Percentiles rank a stretch among this genome's conserved stretches.
These are phyloP conservation scores for Colletotrichum navitas DNA, from an alignment of 2,329 filamentous ascomycete species.

Conservation along the genomic window DNA sequence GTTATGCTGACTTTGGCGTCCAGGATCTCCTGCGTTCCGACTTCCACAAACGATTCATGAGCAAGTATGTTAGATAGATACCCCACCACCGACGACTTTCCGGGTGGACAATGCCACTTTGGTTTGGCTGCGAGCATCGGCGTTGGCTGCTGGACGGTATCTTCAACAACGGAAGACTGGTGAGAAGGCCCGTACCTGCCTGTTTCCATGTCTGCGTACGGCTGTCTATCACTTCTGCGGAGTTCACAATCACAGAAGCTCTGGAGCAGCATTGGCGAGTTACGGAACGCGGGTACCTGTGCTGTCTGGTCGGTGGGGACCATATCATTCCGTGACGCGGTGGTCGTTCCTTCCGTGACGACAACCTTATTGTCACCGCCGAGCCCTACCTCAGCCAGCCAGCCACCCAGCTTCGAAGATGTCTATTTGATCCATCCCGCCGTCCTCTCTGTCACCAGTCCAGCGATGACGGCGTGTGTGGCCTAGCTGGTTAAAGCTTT, in stretches of 20 bases:
- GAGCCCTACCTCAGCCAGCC: neutral
- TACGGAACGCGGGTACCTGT: neutral
- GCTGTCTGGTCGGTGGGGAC: neutral
- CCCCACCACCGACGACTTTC: slow-evolving; percentile 22
- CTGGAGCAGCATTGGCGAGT: no score
- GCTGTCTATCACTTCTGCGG: neutral
- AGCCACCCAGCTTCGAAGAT: neutral
- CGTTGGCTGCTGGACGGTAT: neutral
- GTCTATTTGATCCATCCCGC: neutral
- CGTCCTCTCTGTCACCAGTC: neutral
- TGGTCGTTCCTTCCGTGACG: neutral
- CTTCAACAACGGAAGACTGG: neutral
- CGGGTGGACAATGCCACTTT: slow-evolving; percentile 13
- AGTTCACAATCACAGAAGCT: neutral
- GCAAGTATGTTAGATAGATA: slow-evolving; percentile 69
- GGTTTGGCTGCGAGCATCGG: neutral
- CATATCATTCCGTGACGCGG: no score
- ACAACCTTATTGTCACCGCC: neutral
- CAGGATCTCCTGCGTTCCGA: slow-evolving; percentile 91
- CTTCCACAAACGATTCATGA: slow-evolving; percentile 98
- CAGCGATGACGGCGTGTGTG: slow-evolving; percentile 6
- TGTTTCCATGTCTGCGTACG: neutral
- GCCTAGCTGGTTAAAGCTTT: neutral
- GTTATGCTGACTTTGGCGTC: slow-evolving; percentile 45
- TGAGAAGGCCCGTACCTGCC: neutral